Percentiles rank a stretch among this genome's conserved stretches.
phyloP scores from a whole-genome alignment of 2,329 filamentous ascomycete species.

The Thielaviopsis euricoi region DNA sequence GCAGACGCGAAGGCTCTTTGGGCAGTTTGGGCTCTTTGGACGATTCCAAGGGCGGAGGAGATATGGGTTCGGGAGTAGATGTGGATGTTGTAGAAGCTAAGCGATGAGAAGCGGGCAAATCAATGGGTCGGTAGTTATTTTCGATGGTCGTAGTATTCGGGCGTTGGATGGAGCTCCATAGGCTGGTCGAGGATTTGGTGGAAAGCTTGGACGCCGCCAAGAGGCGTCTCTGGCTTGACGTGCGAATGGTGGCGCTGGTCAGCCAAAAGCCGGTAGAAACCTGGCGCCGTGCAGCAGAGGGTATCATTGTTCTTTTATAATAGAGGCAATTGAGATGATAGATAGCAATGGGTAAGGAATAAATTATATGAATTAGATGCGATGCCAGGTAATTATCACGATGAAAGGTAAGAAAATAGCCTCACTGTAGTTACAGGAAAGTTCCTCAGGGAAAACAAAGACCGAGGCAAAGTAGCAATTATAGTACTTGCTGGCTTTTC shows the following conservation, averaged over 20 bases:
- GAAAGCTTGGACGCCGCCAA: background rate
- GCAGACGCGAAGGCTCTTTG: slow-evolving; percentile 28
- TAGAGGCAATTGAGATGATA: background rate
- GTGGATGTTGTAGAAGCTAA: slow-evolving; percentile 1
- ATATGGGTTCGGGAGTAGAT: background rate
- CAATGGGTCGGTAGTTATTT: background rate
- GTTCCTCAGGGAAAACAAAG: no score
- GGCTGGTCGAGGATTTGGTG: background rate
- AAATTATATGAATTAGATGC: background rate
- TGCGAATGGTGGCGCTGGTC: background rate
- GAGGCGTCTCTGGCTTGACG: background rate
- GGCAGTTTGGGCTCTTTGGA: slow-evolving; percentile 13
- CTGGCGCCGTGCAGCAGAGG: background rate
- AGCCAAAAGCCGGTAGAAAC: background rate
- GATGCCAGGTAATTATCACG: background rate
- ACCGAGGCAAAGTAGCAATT: no score
- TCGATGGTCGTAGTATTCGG: background rate
- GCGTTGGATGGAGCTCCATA: background rate
- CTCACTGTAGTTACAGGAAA: background rate
- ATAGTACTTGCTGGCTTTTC: background rate
- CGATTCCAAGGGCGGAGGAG: background rate
- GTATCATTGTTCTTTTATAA: background rate
- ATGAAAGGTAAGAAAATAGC: background rate
- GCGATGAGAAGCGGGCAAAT: background rate
- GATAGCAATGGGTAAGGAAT: no score